These are phyloP conservation scores for Peterozyma xylosa DNA, from an alignment of 805 yeast species.

Conservation along the genomic window DNA sequence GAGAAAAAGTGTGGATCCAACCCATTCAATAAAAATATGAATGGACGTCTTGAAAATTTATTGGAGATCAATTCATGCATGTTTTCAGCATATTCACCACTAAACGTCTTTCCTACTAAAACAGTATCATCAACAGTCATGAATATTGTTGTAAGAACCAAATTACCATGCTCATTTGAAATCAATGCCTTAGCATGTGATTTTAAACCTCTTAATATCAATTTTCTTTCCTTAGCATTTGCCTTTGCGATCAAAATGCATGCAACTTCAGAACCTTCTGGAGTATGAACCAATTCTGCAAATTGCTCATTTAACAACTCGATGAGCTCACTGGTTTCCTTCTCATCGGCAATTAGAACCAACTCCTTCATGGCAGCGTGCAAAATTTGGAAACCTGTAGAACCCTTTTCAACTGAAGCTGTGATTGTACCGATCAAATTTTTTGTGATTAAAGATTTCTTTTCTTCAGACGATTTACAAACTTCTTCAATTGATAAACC, in stretches of 20 bases:
- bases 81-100: slow-evolving; percentile 43
- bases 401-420: slow-evolving; percentile 91
- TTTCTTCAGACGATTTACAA: slow-evolving; percentile 63
- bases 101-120: slow-evolving; percentile 65
- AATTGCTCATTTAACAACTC: slow-evolving; percentile 81
- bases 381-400: slow-evolving; percentile 90
- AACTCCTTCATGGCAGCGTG: slow-evolving; percentile 96
- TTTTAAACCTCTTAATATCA: slow-evolving; percentile 62
- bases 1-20: slow-evolving; percentile 77
- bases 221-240: slow-evolving; percentile 87
- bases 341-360: slow-evolving; percentile 58
- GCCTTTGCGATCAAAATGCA: slow-evolving; percentile 73
- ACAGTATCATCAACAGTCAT: slow-evolving; percentile 93
- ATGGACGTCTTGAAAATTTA: slow-evolving; percentile 84
- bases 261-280: slow-evolving; percentile 91
- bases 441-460: slow-evolving; percentile 63
- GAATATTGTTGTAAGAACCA: slow-evolving; percentile 70
- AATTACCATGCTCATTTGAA: slow-evolving; percentile 79
- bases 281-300: slow-evolving; percentile 93
- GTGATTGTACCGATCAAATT: slow-evolving; percentile 79
- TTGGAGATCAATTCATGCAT: slow-evolving; percentile 53
- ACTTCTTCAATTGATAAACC: slow-evolving; percentile 59
- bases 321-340: slow-evolving; percentile 72
- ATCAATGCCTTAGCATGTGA: slow-evolving; percentile 71
- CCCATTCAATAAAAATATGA: slow-evolving; percentile 73